Evolutionary conservation across 257 asterid genomes (phyloP).

Genomic region (Solanum bulbocastanum): DNA sequence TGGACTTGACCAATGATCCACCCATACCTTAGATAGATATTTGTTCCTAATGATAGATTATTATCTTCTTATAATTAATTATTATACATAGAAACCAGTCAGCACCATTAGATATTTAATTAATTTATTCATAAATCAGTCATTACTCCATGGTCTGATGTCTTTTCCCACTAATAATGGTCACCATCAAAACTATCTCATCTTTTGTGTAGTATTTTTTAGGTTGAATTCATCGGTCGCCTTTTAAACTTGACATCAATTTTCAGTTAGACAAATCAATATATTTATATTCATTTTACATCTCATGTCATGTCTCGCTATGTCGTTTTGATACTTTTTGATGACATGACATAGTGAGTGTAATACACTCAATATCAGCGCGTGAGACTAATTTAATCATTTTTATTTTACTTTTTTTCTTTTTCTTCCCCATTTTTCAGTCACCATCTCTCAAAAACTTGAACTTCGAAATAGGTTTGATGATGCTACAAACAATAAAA

Average conservation of each 20-base stretch:
- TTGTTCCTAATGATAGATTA: neutral
- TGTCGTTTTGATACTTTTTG: too few species aligned
- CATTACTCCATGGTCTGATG: neutral
- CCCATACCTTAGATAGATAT: neutral
- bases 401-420: too few species aligned
- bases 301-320: too few species aligned
- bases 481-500: neutral
- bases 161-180: neutral
- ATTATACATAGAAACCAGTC: neutral
- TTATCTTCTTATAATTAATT: neutral
- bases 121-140: neutral
- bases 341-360: neutral
- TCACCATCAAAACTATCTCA: neutral
- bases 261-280: too few species aligned
- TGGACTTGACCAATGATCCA: neutral
- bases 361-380: neutral
- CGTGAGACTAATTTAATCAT: too few species aligned
- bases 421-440: neutral
- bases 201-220: neutral
- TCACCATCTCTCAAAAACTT: neutral
- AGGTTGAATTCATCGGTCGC: fast-evolving
- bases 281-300: too few species aligned
- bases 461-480: neutral
- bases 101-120: neutral
- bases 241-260: neutral